Base-by-base conservation (phyloP, 768 basidiomycete genomes). In the Piloderma croceum region DNA sequence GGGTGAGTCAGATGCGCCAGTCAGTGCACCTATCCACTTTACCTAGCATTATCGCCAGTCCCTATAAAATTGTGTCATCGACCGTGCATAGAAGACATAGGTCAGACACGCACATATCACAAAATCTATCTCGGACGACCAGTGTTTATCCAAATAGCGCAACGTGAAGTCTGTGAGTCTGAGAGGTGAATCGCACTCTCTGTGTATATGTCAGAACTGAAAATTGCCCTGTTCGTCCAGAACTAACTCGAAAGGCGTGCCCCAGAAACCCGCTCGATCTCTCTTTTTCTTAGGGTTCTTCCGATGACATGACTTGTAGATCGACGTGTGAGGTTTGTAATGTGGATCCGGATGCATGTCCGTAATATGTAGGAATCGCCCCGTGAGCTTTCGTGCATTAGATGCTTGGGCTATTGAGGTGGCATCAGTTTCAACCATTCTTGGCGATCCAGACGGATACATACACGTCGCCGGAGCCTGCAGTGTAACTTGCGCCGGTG, bases 111-210 rank as follows among this genome's bases (percentile, higher is more conserved):
- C 54, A 85, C 87, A 92, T 24, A 96, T 70, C 23, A 96, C 89
- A 57, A 93, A 96, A 56, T 96, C 91, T 27, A 96, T 74, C 51
- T 92, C 79, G 44, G 76, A 69, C 31, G 81, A 75, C 89, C 88
- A 92, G 45, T 87, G 73, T 49, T 79, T 70, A 38, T 81, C 81
- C 40, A 93, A 60, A 65, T 72, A 88, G 47, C 91, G 82, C 37
- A 96, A 72, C 7, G 90, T 90, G 27, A 75, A 70, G 58, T 96
- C 86, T 23, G 83, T 78, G n/a, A 93, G 73, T 10, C 67, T 62
- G 33, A 88, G 64, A 0, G 91, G 89, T 12, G 90, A 76, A 60
- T 96, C 91, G 52, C 91, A 91, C 15, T 81, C 77, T 33, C 82
- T 85, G 52, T 13, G 41, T n/a, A n/a, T n/a, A n/a, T n/a, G n/a